Evolutionary conservation across 176 grass and related monocot species (phyloP), one percentile per base, ranked within the genome.

Genomic region (Saccharum spontaneum): DNA sequence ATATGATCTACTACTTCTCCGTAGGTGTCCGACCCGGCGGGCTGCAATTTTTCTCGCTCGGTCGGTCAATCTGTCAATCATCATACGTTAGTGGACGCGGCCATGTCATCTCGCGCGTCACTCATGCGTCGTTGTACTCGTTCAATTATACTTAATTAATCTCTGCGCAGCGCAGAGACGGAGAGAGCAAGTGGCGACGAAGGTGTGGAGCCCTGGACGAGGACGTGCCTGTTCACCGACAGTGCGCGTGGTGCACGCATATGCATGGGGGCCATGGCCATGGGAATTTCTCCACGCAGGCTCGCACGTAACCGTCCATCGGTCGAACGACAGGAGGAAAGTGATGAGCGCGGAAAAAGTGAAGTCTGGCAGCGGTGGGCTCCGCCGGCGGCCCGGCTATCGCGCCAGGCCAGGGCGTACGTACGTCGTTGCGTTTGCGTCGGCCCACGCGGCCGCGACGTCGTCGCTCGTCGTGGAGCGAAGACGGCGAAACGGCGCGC

Each of bases 201-300:
- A 16, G 8, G 41, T 28, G 20, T 8, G 6, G 17, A 22, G 52
- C 18, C 4, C 46, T 49, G 46, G 69, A 73, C 71, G 71, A 73
- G 43, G 43, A 74, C 71, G 71, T 74, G 43, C 46, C 13, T 48
- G 46, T 5, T 13, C 71, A 74, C 71, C 71, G 71, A 74, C 71
- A 74, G 71, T 74, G n/a, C 52, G 52, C 52, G 70, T 72, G 40
- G 70, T 45, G 71, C 71, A 48, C 24, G 24, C 71, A 74, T 20
- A 61, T 24, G 9, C 55, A 69, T 55, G 79, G 79, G 59, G 64
- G 30, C 64, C 79, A 54, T 50, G 3, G 46, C 46, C 9, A 24
- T 50, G 3, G 2, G 11, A 67, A 40, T 10, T 17, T 10, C 3
- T 7, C 20, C 65, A 26, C 31, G 44, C 44, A 37, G 31, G 40